Percentiles rank a stretch among this genome's conserved stretches.
Conservation (phyloP, 805 yeast genomes). For the Clavispora fructus region DNA sequence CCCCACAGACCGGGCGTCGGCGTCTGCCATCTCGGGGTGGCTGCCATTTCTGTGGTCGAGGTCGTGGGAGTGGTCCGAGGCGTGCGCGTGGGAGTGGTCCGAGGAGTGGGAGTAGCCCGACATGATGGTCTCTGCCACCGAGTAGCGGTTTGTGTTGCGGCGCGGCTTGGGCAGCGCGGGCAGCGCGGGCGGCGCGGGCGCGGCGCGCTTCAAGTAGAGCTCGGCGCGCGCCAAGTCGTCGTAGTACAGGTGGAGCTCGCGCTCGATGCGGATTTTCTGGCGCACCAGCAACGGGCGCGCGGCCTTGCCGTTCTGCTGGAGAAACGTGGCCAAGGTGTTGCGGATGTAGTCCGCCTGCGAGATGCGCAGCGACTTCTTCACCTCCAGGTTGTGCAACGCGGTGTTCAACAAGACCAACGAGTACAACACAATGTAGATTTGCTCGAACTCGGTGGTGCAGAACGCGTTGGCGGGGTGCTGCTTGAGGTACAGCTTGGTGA, state of each 20-base stretch:
- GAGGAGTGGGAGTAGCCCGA: conserved; percentile 6
- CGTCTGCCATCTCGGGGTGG: too few relatives aligned
- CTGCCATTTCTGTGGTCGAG: not conserved
- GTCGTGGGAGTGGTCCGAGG: not conserved
- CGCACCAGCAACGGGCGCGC: conserved; percentile 27
- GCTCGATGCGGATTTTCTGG: conserved; percentile 39
- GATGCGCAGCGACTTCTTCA: conserved; percentile 33
- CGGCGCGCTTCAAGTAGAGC: conserved; percentile 32
- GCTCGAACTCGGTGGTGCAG: conserved; percentile 47
- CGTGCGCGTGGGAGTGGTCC: not conserved
- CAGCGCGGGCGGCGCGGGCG: conserved; percentile 4
- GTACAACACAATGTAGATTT: conserved; percentile 64
- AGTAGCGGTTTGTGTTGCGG: conserved; percentile 12
- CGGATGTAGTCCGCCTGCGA: conserved; percentile 37
- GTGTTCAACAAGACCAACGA: conserved; percentile 71
- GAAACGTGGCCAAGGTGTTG: conserved; percentile 38
- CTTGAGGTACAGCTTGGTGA: conserved; percentile 58
- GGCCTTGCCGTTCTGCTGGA: conserved; percentile 29
- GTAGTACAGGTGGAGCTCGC: conserved; percentile 41
- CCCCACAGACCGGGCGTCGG: too few relatives aligned
- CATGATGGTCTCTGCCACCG: conserved; percentile 17
- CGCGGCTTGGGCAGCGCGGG: conserved; percentile 3
- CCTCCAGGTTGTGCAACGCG: conserved; percentile 57
- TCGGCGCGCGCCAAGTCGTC: conserved; percentile 37
- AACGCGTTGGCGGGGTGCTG: conserved; percentile 46